Evolutionary conservation across 1,139 yeast genomes (phyloP), one percentile per base, ranked within the genome.

Genomic region (Yamadazyma conglobata): DNA sequence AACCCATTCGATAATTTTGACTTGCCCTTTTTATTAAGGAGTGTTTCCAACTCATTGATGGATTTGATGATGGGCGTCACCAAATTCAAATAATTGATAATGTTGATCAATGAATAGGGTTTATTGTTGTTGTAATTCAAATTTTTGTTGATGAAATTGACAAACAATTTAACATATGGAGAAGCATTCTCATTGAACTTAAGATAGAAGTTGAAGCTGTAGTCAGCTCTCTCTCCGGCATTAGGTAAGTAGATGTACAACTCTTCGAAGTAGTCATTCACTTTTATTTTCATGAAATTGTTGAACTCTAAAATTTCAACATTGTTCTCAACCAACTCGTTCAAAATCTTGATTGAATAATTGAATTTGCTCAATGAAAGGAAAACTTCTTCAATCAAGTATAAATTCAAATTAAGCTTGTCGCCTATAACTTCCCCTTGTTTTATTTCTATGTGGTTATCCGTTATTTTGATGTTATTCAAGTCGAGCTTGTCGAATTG

Each of bases 1-100:
- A 66, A 47, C 3, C 68, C 70, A 39, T 64, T 64, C 2, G 50
- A 28, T 26, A 64, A 46, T 28, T 40, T 51, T n/a, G 27, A 37
- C 2, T 31, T 34, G 6, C 33, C 28, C 8, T 38, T 35, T 3
- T 31, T 31, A 7, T 28, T 25, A 7, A 50, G 33, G 10, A 34
- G 36, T 6, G 27, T 21, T 25, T 43, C 42, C n/a, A 58, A 48
- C 2, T 39, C 34, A 7, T 38, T 35, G 11, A 58, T 49, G 2
- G 64, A 46, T 22, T 46, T 40, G 12, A 63, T 38, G 3, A 66
- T 44, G 4, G 66, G 65, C 12, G 56, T 50, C 5, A 60, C 43
- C 26, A 56, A 59, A 26, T 54, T 52, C 19, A 64, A 45, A 32
- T 58, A 67, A 24, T 52, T 54, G 28, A 64, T 47, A 6, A 60